Evolutionary conservation across 2,329 filamentous ascomycete species (phyloP).

Genomic region (Chaetothyriales sp.): DNA sequence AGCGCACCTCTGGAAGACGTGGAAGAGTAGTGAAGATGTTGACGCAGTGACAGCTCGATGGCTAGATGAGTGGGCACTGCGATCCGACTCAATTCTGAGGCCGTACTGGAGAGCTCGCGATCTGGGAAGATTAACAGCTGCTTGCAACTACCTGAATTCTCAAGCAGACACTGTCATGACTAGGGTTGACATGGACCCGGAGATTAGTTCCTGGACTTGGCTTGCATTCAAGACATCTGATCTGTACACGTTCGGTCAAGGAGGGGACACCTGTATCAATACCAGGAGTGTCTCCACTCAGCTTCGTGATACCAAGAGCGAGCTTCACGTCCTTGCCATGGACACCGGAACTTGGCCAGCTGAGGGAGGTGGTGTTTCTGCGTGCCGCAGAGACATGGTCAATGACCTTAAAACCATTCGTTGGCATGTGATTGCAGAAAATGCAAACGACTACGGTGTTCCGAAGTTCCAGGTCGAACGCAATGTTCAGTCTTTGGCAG

Average conservation of each 20-base stretch:
- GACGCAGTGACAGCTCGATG: slow-evolving; percentile 38
- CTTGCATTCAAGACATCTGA: slow-evolving; percentile 39
- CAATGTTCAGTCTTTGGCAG: slow-evolving; percentile 41
- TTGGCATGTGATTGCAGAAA: slow-evolving; percentile 43
- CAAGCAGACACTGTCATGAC: slow-evolving; percentile 39
- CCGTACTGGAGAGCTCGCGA: slow-evolving; percentile 36
- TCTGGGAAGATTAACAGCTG: slow-evolving; percentile 29
- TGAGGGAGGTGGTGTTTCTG: slow-evolving; percentile 42
- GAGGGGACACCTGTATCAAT: slow-evolving; percentile 40
- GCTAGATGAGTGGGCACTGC: slow-evolving; percentile 38
- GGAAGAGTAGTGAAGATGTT: slow-evolving; percentile 34
- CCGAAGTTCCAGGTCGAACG: slow-evolving; percentile 43
- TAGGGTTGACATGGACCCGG: slow-evolving; percentile 38
- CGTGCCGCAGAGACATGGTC: slow-evolving; percentile 42
- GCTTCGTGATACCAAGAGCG: slow-evolving; percentile 36
- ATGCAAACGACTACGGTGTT: slow-evolving; percentile 42
- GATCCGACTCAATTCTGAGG: slow-evolving; percentile 32
- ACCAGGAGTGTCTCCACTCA: slow-evolving; percentile 33
- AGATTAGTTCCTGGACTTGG: slow-evolving; percentile 40
- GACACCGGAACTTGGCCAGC: slow-evolving; percentile 42
- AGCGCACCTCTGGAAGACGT: slow-evolving; percentile 38
- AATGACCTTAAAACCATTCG: slow-evolving; percentile 41
- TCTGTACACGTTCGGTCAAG: slow-evolving; percentile 39
- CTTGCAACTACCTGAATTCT: slow-evolving; percentile 31
- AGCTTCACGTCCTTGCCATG: slow-evolving; percentile 39